Conservation (phyloP, 2,329 filamentous ascomycete species). For the Alternaria angustiovoidea region DNA sequence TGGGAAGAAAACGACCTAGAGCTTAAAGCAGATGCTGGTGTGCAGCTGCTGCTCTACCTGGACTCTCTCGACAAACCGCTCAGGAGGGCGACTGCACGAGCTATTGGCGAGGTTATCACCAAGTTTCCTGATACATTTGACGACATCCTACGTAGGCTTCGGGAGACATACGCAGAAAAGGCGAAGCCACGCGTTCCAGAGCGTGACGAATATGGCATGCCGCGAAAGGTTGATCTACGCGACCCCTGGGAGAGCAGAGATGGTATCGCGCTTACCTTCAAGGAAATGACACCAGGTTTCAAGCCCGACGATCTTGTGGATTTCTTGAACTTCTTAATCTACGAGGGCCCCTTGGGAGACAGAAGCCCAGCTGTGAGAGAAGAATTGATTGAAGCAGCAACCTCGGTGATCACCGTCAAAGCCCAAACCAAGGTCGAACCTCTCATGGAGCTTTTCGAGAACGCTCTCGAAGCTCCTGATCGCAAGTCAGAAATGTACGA, state of each 20-base stretch:
- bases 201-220: constrained; percentile 94
- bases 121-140: constrained; percentile 67
- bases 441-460: constrained; percentile 91
- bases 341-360: constrained; percentile 87
- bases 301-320: constrained; percentile 73
- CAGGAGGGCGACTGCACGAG: constrained; percentile 80
- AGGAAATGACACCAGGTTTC: constrained; percentile 77
- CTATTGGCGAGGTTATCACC: constrained; percentile 77
- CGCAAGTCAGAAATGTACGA: constrained; percentile 83
- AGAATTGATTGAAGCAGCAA: constrained; percentile 92
- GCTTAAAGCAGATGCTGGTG: constrained; percentile 70
- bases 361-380: constrained; percentile 77
- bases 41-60: constrained; percentile 78
- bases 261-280: constrained; percentile 87
- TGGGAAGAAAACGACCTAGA: constrained; percentile 93
- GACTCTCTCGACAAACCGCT: constrained; percentile 82
- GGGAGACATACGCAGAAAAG: constrained; percentile 76
- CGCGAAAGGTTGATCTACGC: constrained; percentile 82
- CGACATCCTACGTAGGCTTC: constrained; percentile 69
- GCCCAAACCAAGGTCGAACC: constrained; percentile 85
- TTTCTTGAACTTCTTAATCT: constrained; percentile 86
- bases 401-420: constrained; percentile 78
- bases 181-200: constrained; percentile 84
- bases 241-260: constrained; percentile 94
- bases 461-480: constrained; percentile 83